These are phyloP conservation scores for Cymbopogon flexuosus DNA, from an alignment of 202 grass and related monocot species.

Conservation along the genomic window DNA sequence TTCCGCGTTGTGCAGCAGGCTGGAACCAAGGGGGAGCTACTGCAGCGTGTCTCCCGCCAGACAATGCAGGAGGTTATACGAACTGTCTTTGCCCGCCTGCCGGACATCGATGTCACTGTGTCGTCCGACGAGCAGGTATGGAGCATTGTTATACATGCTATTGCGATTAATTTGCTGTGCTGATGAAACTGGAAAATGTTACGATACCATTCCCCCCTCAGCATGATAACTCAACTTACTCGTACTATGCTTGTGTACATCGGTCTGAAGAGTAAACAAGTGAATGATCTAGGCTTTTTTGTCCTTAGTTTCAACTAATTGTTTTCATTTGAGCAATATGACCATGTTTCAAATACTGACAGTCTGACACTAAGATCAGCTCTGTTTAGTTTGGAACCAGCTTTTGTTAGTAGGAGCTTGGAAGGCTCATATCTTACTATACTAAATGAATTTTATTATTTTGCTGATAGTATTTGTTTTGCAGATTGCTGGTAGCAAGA, in stretches of 20 bases:
- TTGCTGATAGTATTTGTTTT: conserved; percentile 8
- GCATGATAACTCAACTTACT: not conserved
- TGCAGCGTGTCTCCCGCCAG: conserved; percentile 87
- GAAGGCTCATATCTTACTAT: conserved; percentile 22
- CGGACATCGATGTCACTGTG: conserved; percentile 25
- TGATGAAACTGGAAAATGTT: not conserved
- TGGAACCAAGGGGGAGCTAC: conserved; percentile 87
- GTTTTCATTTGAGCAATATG: not conserved
- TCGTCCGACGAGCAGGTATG: conserved; percentile 26
- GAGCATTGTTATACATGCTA: not conserved
- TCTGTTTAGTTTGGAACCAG: conserved; percentile 12
- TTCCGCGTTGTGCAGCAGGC: conserved; percentile 99
- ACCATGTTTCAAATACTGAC: not conserved
- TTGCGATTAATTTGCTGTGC: not conserved
- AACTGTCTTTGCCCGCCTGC: conserved; percentile 60
- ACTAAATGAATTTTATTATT: conserved; percentile 31
- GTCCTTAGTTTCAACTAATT: not conserved
- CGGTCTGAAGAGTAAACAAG: conserved; percentile 19
- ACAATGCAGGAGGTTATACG: conserved; percentile 96
- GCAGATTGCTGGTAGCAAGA: conserved; percentile 44
- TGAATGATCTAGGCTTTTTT: not conserved
- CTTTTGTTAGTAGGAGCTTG: conserved; percentile 14
- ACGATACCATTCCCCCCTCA: not conserved
- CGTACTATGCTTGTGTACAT: not conserved
- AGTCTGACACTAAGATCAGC: conserved; percentile 1